A percentile compares a stretch with the other conserved stretches of the same genome.
Conservation (phyloP, 176 grass and related monocot species). For the Lolium multiflorum region DNA sequence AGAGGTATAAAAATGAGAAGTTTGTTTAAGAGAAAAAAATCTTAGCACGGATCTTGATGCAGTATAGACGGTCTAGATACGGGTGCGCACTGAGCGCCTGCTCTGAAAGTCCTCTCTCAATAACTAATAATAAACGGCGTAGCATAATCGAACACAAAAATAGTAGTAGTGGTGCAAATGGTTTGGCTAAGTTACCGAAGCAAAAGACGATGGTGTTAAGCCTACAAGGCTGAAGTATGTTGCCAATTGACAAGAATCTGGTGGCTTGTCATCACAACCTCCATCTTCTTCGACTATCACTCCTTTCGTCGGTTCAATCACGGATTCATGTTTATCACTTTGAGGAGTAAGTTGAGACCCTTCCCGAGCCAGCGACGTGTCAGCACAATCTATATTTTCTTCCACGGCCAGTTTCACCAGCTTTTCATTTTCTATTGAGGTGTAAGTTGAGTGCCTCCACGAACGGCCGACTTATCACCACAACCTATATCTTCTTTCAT, state of each 20-base stretch:
- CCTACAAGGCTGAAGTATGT: background rate
- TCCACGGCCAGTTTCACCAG: background rate
- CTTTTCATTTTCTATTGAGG: too few relatives aligned
- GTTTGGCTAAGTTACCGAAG: constrained; percentile 33
- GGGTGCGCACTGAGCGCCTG: too few relatives aligned
- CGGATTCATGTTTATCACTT: background rate
- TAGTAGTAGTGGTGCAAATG: background rate
- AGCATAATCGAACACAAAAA: background rate
- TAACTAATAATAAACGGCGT: too few relatives aligned
- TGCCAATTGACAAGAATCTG: too few relatives aligned
- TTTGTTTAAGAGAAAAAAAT: too few relatives aligned
- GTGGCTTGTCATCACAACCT: background rate
- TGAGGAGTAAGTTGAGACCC: constrained; percentile 2
- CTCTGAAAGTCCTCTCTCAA: too few relatives aligned
- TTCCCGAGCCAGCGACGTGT: background rate
- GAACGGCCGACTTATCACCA: too few relatives aligned
- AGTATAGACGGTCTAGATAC: too few relatives aligned
- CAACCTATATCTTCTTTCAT: too few relatives aligned
- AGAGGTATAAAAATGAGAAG: too few relatives aligned
- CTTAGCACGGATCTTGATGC: too few relatives aligned
- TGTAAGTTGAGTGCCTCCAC: too few relatives aligned
- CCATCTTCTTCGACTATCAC: background rate
- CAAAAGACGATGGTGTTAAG: background rate
- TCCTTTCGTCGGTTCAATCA: background rate
- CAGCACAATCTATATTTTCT: background rate